Evolutionary conservation across 2,329 filamentous ascomycete genomes (phyloP), one percentile per base, ranked within the genome.

Genomic region (Sclerotinia spermophila): DNA sequence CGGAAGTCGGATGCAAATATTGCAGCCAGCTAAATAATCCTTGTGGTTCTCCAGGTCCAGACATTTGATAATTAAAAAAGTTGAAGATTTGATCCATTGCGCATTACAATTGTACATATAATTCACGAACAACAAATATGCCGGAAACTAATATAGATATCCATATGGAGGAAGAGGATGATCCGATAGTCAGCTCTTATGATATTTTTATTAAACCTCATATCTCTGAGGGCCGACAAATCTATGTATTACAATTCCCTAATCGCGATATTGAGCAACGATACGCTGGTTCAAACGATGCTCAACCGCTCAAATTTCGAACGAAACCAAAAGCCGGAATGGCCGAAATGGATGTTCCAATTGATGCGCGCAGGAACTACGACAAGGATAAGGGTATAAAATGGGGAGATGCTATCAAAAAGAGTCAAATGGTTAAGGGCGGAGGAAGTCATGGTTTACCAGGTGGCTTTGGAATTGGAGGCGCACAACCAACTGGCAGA

Each of bases 301-400:
- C 86, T 42, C 84, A 85, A 69, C 92, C 95, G 17, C 83, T 87
- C 24, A 89, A 91, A 76, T 84, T 98, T 77, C 93, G 95, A 75
- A 83, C 97, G 79, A 99, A 98, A 83, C 87, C 90, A 21, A 83
- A 86, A 70, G 88, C 92, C 0, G 94, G 94, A 70, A 92, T 97
- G 82, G 85, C 97, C 70, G 96, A 99, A 82, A 85, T 98, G 67
- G 96, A 99, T 80, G 86, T 97, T n/a, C 93, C 93, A 6, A 84
- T 97, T 76, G 89, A 90, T 83, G 83, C 84, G 62, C 80, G 83
- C 70, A 81, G 80, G 72, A 90, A 92, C 78, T 98, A 97, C 84
- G 94, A 98, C 82, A 87, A 90, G 74, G 86, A 87, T 75, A 94
- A 95, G 82, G 95, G 93, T 62, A 82, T 96, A 67, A 86, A 88